Conservation (phyloP, 176 grass and related monocot species). For the Aegilops umbellulata region DNA sequence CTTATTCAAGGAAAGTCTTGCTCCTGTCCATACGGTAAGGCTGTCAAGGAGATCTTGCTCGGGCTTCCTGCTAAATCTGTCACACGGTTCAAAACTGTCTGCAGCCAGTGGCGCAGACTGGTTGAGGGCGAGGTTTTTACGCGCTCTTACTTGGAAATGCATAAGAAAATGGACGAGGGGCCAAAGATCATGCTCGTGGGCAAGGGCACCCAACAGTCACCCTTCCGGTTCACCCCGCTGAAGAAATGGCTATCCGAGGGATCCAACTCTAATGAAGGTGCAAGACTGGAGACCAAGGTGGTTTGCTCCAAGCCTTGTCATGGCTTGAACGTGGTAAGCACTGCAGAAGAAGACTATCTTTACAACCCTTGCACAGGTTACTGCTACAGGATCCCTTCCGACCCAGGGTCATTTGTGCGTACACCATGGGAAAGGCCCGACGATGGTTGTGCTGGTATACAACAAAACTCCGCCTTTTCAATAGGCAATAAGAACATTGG, state of each 20-base stretch:
- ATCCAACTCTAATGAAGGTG: not conserved
- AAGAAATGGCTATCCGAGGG: not conserved
- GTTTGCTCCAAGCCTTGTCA: not conserved
- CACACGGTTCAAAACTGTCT: not conserved
- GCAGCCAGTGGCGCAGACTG: not conserved
- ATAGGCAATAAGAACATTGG: not conserved
- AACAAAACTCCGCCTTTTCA: not conserved
- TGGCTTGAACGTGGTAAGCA: not conserved
- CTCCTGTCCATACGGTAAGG: not conserved
- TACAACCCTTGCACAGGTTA: not conserved
- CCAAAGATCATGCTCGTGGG: not conserved
- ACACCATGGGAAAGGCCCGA: not conserved
- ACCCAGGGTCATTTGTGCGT: not conserved
- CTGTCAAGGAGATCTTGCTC: conserved; percentile 3
- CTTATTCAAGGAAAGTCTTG: conserved; percentile 19
- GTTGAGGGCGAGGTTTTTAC: not conserved
- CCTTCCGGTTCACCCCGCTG: not conserved
- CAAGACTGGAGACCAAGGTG: not conserved
- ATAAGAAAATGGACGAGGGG: not conserved
- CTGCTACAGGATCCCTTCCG: not conserved
- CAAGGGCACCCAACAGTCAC: not conserved
- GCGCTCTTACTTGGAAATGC: not conserved
- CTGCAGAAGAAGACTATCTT: not conserved
- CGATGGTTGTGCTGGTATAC: not conserved
- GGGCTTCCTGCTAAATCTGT: not conserved